Percentiles rank a stretch among this genome's conserved stretches.
Conservation (phyloP, 1,284 basidiomycete genomes). For the Irpex rosettiformis region DNA sequence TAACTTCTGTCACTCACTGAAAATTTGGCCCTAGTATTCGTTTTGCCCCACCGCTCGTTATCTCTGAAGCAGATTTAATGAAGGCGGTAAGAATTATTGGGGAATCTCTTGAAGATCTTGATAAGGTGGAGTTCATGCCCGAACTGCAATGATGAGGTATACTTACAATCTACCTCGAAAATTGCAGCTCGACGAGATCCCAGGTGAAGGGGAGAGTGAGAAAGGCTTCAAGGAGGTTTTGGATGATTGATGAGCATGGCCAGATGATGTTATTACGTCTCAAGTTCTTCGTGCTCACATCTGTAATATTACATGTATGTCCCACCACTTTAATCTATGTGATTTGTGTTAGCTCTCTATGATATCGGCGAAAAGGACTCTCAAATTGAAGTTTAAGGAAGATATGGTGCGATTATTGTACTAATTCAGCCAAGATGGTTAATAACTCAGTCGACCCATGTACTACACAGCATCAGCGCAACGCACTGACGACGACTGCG, state of each 20-base stretch:
- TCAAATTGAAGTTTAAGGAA: too few relatives aligned
- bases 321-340: not conserved
- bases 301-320: too few relatives aligned
- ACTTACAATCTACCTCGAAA: not conserved
- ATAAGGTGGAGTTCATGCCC: constrained; percentile 46
- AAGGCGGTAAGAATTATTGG: constrained; percentile 78
- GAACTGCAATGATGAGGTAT: not conserved
- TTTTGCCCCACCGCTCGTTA: constrained; percentile 94
- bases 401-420: too few relatives aligned
- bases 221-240: constrained; percentile 45
- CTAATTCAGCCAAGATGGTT: too few relatives aligned
- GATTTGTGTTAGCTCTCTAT: too few relatives aligned
- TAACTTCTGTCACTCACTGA: constrained; percentile 7
- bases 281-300: too few relatives aligned
- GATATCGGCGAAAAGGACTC: too few relatives aligned
- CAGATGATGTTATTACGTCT: too few relatives aligned
- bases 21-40: constrained; percentile 71
- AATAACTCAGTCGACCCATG: not conserved
- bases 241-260: constrained; percentile 22
- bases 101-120: constrained; percentile 78
- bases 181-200: constrained; percentile 63
- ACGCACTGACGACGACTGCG: not conserved
- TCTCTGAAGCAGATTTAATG: constrained; percentile 79
- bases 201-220: constrained; percentile 63
- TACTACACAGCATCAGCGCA: not conserved